Conservation (phyloP, 2,329 filamentous ascomycete genomes). For the Sporothrix pallida region DNA sequence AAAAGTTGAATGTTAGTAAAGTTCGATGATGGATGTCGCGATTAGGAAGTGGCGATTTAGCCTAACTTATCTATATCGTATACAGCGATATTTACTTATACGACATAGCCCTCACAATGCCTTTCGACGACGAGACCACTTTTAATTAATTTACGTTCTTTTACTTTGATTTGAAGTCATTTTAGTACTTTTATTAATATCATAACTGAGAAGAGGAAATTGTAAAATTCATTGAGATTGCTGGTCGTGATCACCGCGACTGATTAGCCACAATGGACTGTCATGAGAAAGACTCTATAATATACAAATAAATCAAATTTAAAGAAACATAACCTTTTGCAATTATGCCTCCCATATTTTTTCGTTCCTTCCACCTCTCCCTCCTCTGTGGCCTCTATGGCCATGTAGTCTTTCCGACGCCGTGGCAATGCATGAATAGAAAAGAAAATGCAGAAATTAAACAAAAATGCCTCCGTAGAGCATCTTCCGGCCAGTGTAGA, state of each 20-base stretch:
- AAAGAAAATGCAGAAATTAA: not conserved
- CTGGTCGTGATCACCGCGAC: not conserved
- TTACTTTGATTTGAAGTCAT: not conserved
- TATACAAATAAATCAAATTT: no score
- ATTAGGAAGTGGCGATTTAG: conserved; percentile 25
- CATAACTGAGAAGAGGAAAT: not conserved
- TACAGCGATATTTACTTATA: conserved; percentile 11
- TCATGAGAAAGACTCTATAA: not conserved
- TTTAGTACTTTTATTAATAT: not conserved
- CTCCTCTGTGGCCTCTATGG: not conserved
- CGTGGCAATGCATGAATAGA: conserved; percentile 1
- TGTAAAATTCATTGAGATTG: not conserved
- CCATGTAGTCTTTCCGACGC: not conserved
- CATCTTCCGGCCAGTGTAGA: no score
- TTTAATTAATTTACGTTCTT: not conserved
- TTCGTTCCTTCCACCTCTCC: not conserved
- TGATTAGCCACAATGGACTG: no score
- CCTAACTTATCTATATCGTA: not conserved
- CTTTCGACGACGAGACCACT: not conserved
- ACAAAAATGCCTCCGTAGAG: not conserved
- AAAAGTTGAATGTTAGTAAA: not conserved
- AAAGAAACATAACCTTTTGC: not conserved
- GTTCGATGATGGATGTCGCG: not conserved
- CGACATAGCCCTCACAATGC: no score
- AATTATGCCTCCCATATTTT: not conserved